phyloP scores from a whole-genome alignment of 352 stramenopile species.

The Globisporangium cystogenes region DNA sequence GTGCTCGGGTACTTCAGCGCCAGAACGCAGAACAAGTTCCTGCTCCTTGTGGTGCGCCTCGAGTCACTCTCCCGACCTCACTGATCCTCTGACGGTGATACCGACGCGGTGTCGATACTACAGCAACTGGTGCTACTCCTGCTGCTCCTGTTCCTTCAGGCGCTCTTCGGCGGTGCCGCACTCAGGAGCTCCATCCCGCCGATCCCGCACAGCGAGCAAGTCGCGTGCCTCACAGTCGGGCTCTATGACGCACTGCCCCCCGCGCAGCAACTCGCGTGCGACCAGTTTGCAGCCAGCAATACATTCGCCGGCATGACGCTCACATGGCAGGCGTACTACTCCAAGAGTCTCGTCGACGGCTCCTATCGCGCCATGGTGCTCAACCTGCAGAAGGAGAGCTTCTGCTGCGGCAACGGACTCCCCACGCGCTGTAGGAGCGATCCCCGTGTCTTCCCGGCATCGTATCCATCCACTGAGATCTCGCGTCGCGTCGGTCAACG shows the following conservation, averaged over 20 bases:
- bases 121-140: conserved; percentile 43
- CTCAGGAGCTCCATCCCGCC: conserved; percentile 26
- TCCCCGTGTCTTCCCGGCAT: conserved; percentile 36
- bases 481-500: conserved; percentile 19
- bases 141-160: conserved; percentile 50
- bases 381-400: conserved; percentile 51
- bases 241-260: conserved; percentile 35
- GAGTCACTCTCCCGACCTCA: neutral
- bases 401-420: conserved; percentile 64
- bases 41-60: conserved; percentile 42
- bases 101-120: neutral
- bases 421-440: conserved; percentile 46
- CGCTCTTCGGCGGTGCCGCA: conserved; percentile 51
- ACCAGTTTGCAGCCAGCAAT: conserved; percentile 49
- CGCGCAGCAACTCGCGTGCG: conserved; percentile 29
- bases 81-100: neutral
- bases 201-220: conserved; percentile 29
- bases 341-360: conserved; percentile 29
- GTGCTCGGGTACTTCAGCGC: conserved; percentile 45
- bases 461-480: conserved; percentile 27
- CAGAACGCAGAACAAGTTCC: conserved; percentile 71
- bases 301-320: conserved; percentile 55
- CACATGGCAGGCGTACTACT: conserved; percentile 74
- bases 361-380: conserved; percentile 53
- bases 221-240: conserved; percentile 57